phyloP scores from a whole-genome alignment of 257 asterid genomes.

The Mentha longifolia region DNA sequence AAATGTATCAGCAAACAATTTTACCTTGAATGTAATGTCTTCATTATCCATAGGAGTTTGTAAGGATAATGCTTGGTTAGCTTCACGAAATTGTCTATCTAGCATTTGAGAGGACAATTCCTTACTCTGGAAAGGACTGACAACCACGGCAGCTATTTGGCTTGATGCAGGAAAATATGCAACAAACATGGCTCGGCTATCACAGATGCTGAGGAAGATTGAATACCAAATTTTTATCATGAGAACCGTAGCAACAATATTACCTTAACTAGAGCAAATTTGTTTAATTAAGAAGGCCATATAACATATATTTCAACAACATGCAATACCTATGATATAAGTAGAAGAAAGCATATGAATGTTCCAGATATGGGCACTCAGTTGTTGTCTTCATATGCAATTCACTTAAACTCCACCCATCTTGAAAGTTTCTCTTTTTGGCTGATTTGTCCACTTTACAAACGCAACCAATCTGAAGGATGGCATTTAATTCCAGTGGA shows the following conservation, averaged over 20 bases:
- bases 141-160: conserved; percentile 76
- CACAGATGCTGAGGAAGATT: conserved; percentile 70
- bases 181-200: conserved; percentile 84
- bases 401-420: conserved; percentile 84
- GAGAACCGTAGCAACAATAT: conserved; percentile 19
- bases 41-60: conserved; percentile 56
- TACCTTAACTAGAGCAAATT: conserved; percentile 14
- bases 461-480: conserved; percentile 93
- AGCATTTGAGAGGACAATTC: conserved; percentile 85
- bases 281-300: conserved; percentile 16
- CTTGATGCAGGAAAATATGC: conserved; percentile 82
- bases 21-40: conserved; percentile 71
- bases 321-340: conserved; percentile 80
- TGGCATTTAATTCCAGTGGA: conserved; percentile 74
- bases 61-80: conserved; percentile 64
- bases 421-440: conserved; percentile 69
- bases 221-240: conserved; percentile 14
- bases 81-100: conserved; percentile 91
- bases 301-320: conserved; percentile 10
- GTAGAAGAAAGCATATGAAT: conserved; percentile 77
- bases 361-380: conserved; percentile 90
- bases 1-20: conserved; percentile 26
- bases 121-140: conserved; percentile 86
- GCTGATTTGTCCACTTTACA: conserved; percentile 92
- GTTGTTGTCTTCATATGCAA: conserved; percentile 98